These are phyloP conservation scores for Septoria petroselini DNA, from an alignment of 2,329 filamentous ascomycete species.

Conservation along the genomic window DNA sequence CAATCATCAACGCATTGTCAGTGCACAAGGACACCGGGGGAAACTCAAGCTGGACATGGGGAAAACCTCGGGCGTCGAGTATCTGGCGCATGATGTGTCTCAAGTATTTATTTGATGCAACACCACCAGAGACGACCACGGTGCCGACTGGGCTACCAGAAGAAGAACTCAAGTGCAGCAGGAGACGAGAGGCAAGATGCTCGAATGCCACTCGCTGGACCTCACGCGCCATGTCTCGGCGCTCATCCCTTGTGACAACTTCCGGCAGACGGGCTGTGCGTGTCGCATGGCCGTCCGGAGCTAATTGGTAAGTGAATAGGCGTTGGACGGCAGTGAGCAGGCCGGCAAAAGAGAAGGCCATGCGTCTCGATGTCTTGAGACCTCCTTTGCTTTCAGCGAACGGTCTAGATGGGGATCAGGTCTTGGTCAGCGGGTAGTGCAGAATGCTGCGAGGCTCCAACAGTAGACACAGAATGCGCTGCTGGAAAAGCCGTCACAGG, in stretches of 20 bases:
- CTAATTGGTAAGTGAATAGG: constrained; percentile 43
- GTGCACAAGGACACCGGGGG: constrained; percentile 80
- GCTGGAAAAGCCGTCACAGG: no score
- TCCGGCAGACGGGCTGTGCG: constrained; percentile 35
- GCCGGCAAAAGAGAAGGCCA: constrained; percentile 73
- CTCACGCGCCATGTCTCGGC: constrained; percentile 66
- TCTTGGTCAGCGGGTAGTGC: neutral
- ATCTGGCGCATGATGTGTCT: constrained; percentile 58
- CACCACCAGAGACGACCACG: constrained; percentile 83
- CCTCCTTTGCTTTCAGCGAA: constrained; percentile 53
- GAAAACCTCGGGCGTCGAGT: constrained; percentile 65
- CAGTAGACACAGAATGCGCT: no score
- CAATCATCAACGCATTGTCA: constrained; percentile 97
- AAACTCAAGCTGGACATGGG: constrained; percentile 60
- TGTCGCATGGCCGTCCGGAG: constrained; percentile 32
- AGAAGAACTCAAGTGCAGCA: constrained; percentile 48
- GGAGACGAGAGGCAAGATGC: constrained; percentile 72
- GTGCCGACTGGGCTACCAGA: constrained; percentile 46
- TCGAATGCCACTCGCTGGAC: constrained; percentile 82
- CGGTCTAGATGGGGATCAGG: constrained; percentile 43
- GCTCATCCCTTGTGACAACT: constrained; percentile 56
- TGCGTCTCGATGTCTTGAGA: constrained; percentile 40
- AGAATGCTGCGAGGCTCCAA: neutral
- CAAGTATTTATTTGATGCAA: constrained; percentile 80
- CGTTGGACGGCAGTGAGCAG: constrained; percentile 64